Evolutionary conservation across 2,329 filamentous ascomycete species (phyloP), one percentile per base, ranked within the genome.

Genomic region (Cladosporium sp.): DNA sequence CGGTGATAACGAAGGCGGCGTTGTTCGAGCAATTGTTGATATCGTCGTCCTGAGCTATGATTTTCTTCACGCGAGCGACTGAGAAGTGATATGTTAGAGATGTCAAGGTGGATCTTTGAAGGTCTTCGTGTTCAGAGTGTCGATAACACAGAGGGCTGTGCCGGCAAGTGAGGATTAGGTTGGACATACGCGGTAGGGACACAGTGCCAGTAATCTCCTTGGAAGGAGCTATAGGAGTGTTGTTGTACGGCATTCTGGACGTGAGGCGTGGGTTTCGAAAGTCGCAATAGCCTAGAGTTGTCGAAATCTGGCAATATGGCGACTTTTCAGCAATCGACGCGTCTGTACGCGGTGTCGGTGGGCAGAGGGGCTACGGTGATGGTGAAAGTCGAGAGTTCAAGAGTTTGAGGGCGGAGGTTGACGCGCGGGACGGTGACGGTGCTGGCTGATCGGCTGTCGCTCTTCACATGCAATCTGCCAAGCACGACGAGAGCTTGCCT

Each of bases 41-140:
- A 57, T 96, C 92, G 41, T 88, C 83, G 70, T 98, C 93, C 54
- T 89, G 81, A 45, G 83, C 81, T 56, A 98, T 89, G 67, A 98
- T 95, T 74, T 95, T 95, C 74, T 96, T 96, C 54, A 98, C 89
- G 63, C 93, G 83, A 14, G 93, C 88, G 52, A 97, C 93, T 97
- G 22, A 28, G 22, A 28, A 63, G 14, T 22, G 14, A 43, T 42
- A 9, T 35, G 46, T 49, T 33, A 49, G 38, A 32, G 35, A 38
- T 16, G 35, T 7, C n/a, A 4, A 5, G 5, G 22, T 3, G 22
- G 22, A 28, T 28, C 16, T 38, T 11, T 35, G n/a, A 8, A 11
- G 34, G 9, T 34, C 2, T 34, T 34, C 3, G 3, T 35, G 34
- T 10, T n/a, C 3, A 3, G n/a, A 35, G n/a, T n/a, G 5, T 11